phyloP scores from a whole-genome alignment of 2,329 filamentous ascomycete genomes.

The Paraphaeosphaeria minitans region DNA sequence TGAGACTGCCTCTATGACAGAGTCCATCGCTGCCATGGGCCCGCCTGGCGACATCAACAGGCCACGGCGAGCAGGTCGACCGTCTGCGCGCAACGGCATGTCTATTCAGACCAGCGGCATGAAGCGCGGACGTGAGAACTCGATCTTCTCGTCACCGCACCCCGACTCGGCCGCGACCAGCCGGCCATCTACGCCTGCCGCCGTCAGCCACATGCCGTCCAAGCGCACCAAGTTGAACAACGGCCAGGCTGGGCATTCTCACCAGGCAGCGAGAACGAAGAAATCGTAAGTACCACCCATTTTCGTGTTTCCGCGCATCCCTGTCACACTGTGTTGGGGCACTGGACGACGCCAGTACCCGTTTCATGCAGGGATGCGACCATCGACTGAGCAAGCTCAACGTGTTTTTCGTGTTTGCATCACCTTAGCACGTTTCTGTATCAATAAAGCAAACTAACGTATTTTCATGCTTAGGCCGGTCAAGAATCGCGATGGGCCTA shows the following conservation, averaged over 20 bases:
- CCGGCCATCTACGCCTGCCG: slow-evolving; percentile 40
- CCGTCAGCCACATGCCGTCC: slow-evolving; percentile 29
- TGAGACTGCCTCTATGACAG: slow-evolving; percentile 44
- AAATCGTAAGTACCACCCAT: slow-evolving; percentile 42
- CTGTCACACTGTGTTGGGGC: slow-evolving; percentile 18
- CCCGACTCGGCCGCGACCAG: slow-evolving; percentile 37
- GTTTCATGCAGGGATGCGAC: slow-evolving; percentile 32
- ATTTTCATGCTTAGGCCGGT: slow-evolving; percentile 62
- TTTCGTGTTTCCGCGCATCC: slow-evolving; percentile 17
- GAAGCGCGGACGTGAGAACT: slow-evolving; percentile 40
- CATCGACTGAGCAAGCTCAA: slow-evolving; percentile 41
- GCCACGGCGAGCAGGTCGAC: slow-evolving; percentile 36
- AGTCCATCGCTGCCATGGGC: slow-evolving; percentile 43
- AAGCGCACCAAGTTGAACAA: slow-evolving; percentile 45
- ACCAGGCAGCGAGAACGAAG: slow-evolving; percentile 40
- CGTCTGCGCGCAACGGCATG: slow-evolving; percentile 25
- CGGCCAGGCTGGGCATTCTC: slow-evolving; percentile 35
- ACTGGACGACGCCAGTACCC: slow-evolving; percentile 29
- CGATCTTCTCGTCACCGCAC: slow-evolving; percentile 38
- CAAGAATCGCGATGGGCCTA: slow-evolving; percentile 74
- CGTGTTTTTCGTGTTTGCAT: slow-evolving; percentile 40
- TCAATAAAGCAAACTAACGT: slow-evolving; percentile 38
- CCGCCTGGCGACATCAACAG: slow-evolving; percentile 39
- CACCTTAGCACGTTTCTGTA: slow-evolving; percentile 20
- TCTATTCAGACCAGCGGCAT: slow-evolving; percentile 18